Base-by-base conservation (phyloP, 331 rosid genomes). In the Acacia concinna region DNA sequence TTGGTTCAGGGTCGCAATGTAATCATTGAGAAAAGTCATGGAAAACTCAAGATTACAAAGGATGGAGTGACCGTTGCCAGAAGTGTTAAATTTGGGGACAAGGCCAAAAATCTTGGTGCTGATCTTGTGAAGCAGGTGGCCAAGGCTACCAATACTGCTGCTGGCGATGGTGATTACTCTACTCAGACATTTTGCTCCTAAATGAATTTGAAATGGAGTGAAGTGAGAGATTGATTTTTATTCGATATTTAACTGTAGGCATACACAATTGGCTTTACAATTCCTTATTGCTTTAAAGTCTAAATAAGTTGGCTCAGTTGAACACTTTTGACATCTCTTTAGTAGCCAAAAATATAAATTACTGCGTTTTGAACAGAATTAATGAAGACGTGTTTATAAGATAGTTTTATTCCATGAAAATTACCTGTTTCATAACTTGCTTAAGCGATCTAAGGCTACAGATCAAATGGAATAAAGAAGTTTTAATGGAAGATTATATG, bases 61-160 rank as follows among this genome's bases (percentile, higher is more conserved):
- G 98, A 95, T 76, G 98, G 98, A 38, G 97, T 92, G 30, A 95
- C 98, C 21, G 97, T 95, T 8, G 98, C 98, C 40, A 95, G 79
- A 86, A 95, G 97, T 79, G 90, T 95, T 84, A 79, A 79, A 20
- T 95, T 95, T 78, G 60, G 81, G 73, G 94, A 92, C 34, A 95
- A 81, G 68, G 85, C 83, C 17, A 94, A 94, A 82, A 93, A 94
- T 81, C 74, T 92, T 77, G 98, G 98, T 54, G 98, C 97, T 0
- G 85, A 84, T 56, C 96, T 94, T 18, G 97, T 94, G 75, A 94
- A 94, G 71, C 96, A 94, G 87, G 97, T 94, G 75, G 97, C 98
- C 3, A 90, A 84, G 81, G 96, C 98, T 81, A 95, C 98, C 68
- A 92, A 95, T 84, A 84, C 83, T 81, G 86, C 89, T 70, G 97